phyloP scores from a whole-genome alignment of 768 basidiomycete species.

The Trametopsis cervina region DNA sequence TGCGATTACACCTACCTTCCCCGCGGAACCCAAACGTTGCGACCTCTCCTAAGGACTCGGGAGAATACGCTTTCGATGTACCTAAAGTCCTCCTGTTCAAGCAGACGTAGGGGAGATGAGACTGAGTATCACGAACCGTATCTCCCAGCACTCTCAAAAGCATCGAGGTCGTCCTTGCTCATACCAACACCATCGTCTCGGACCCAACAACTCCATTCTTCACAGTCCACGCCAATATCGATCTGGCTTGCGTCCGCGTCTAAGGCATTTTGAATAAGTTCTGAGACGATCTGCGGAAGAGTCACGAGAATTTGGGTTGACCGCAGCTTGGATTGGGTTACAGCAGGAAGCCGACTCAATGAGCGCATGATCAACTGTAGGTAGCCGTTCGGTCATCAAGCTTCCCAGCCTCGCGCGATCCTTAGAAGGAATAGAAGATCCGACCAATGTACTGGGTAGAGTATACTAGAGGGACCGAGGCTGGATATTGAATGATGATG shows the following conservation, averaged over 20 bases:
- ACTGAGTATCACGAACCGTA: slow-evolving; percentile 48
- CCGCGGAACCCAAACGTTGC: slow-evolving; percentile 88
- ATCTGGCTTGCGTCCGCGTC: slow-evolving; percentile 71
- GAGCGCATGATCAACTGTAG: neutral
- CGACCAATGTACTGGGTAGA: too few species aligned
- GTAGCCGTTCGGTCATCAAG: neutral
- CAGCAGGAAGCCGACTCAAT: slow-evolving; percentile 36
- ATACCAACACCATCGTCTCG: slow-evolving; percentile 84
- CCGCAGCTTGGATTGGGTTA: slow-evolving; percentile 67
- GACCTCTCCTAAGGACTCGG: slow-evolving; percentile 40
- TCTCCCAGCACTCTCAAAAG: slow-evolving; percentile 50
- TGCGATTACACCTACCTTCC: slow-evolving; percentile 55
- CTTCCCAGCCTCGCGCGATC: too few species aligned
- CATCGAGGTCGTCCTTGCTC: slow-evolving; percentile 45
- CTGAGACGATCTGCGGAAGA: slow-evolving; percentile 69
- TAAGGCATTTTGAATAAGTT: slow-evolving; percentile 85
- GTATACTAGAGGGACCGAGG: too few species aligned
- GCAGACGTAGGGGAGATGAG: neutral
- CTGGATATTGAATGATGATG: too few species aligned
- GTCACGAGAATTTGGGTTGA: slow-evolving; percentile 84
- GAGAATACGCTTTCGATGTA: slow-evolving; percentile 64
- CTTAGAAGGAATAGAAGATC: too few species aligned
- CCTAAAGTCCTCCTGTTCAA: too few species aligned
- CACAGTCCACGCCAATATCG: slow-evolving; percentile 65
- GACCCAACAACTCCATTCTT: slow-evolving; percentile 80